Conservation (phyloP, 2,329 filamentous ascomycete genomes). For the Nakataea oryzae region DNA sequence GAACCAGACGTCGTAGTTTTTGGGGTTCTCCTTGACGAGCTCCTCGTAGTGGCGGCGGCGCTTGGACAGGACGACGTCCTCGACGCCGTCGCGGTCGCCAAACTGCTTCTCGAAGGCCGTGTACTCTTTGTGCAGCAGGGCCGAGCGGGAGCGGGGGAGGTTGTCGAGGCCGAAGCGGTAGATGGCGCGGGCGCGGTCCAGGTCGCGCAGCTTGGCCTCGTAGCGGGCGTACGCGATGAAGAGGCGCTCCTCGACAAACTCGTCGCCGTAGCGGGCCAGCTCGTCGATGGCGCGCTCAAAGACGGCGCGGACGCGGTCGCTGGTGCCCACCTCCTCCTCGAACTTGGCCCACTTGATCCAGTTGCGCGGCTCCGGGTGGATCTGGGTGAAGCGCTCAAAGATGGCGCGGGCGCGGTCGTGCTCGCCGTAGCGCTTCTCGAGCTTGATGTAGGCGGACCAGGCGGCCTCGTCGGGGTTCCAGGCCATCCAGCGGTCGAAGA, state of each 20-base stretch:
- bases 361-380: constrained; percentile 89
- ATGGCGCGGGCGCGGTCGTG: constrained; percentile 84
- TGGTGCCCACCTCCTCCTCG: constrained; percentile 90
- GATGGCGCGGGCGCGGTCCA: constrained; percentile 85
- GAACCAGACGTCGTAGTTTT: constrained; percentile 97
- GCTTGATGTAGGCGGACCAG: constrained; percentile 92
- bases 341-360: constrained; percentile 99
- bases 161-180: constrained; percentile 95
- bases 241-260: constrained; percentile 91
- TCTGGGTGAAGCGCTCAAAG: constrained; percentile 80
- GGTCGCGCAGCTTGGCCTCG: constrained; percentile 89
- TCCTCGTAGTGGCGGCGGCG: constrained; percentile 89
- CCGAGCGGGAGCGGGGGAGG: constrained; percentile 77
- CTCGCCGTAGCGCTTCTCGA: constrained; percentile 92
- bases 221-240: constrained; percentile 95
- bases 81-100: constrained; percentile 84
- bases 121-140: constrained; percentile 81
- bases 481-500: constrained; percentile 97
- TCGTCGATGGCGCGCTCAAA: constrained; percentile 83
- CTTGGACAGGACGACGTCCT: constrained; percentile 93
- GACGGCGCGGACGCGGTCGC: constrained; percentile 83
- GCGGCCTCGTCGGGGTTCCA: constrained; percentile 96
- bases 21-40: constrained; percentile 83
- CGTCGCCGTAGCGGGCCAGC: constrained; percentile 55
- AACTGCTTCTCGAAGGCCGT: constrained; percentile 98